Percentiles rank a stretch among this genome's conserved stretches.
Evolutionary conservation across 805 yeast species (phyloP).

Genomic region (Cyberlindnera bimundalis): DNA sequence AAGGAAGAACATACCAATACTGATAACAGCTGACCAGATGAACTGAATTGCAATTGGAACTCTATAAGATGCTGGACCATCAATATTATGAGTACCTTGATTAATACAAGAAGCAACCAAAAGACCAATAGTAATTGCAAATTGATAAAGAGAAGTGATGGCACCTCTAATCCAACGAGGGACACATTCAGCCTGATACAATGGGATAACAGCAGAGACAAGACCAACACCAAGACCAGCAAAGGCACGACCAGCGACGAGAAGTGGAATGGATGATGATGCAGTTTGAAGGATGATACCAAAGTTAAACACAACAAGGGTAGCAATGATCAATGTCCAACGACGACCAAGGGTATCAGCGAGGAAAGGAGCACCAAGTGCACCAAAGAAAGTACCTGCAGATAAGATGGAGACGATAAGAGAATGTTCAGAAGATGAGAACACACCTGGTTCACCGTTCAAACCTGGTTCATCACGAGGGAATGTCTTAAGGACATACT

Average conservation of each 20-base stretch:
- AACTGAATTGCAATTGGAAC: slow-evolving; percentile 74
- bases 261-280: slow-evolving; percentile 41
- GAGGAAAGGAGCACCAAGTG: slow-evolving; percentile 56
- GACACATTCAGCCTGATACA: slow-evolving; percentile 77
- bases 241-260: slow-evolving; percentile 67
- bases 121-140: slow-evolving; percentile 70
- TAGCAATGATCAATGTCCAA: slow-evolving; percentile 40
- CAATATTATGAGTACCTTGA: slow-evolving; percentile 57
- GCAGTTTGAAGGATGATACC: slow-evolving; percentile 52
- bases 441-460: slow-evolving; percentile 35
- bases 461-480: slow-evolving; percentile 34
- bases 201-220: slow-evolving; percentile 67
- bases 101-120: slow-evolving; percentile 67
- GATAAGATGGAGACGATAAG: slow-evolving; percentile 72
- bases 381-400: slow-evolving; percentile 69
- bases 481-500: slow-evolving; percentile 44
- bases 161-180: slow-evolving; percentile 80
- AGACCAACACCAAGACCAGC: slow-evolving; percentile 76
- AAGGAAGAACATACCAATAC: slow-evolving; percentile 58
- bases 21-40: slow-evolving; percentile 61
- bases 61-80: slow-evolving; percentile 59
- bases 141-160: slow-evolving; percentile 70
- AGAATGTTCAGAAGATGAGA: slow-evolving; percentile 48
- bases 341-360: slow-evolving; percentile 56
- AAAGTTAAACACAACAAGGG: slow-evolving; percentile 45